phyloP scores from a whole-genome alignment of 176 grass and related monocot genomes.

The Musa schizocarpa region DNA sequence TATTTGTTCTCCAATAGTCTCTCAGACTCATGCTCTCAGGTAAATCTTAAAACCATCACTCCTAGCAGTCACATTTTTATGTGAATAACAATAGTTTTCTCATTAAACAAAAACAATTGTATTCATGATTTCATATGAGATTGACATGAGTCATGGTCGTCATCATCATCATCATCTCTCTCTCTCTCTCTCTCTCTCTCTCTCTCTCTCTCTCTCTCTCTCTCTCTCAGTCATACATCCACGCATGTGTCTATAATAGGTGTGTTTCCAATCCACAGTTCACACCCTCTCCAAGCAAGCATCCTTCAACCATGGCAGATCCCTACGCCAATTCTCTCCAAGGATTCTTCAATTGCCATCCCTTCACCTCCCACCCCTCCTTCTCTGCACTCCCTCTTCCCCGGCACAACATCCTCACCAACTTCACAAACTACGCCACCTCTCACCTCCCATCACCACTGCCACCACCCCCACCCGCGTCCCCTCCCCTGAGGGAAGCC shows the following conservation, averaged over 20 bases:
- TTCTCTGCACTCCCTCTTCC: neutral
- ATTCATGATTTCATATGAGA: too few species aligned
- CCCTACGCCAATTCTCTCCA: neutral
- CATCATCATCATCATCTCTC: neutral
- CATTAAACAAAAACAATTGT: too few species aligned
- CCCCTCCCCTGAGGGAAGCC: neutral
- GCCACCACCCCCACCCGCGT: neutral
- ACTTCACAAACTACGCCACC: neutral
- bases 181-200: neutral
- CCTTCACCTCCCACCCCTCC: neutral
- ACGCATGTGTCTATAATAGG: neutral
- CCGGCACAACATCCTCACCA: neutral
- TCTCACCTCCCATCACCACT: neutral
- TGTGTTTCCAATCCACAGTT: neutral
- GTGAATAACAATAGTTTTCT: too few species aligned
- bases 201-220: neutral
- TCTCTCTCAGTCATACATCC: neutral
- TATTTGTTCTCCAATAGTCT: too few species aligned
- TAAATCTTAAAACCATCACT: too few species aligned
- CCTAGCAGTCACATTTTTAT: too few species aligned
- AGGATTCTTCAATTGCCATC: neutral
- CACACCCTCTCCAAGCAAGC: neutral
- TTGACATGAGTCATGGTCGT: too few species aligned
- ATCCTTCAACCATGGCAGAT: neutral
- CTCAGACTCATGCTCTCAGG: too few species aligned